Base-by-base conservation (phyloP, 805 yeast genomes). In the Candida ficus region DNA sequence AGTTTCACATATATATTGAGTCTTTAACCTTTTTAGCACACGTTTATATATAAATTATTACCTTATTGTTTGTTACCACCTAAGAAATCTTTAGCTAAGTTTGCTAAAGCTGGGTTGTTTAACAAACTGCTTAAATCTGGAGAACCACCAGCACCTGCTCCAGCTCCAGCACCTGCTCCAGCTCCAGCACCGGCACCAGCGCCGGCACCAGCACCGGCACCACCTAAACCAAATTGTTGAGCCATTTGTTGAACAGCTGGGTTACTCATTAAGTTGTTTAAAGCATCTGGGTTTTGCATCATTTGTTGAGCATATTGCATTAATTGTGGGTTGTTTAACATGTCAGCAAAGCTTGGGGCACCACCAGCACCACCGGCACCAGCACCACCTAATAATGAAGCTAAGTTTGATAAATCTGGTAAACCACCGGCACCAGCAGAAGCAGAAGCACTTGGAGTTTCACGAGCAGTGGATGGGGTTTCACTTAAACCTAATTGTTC, bases 261-360 rank as follows among this genome's bases (percentile, higher is more conserved):
- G 62, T 87, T 84, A 62, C 67, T 76, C 86, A 90, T 76, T 58
- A 90, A 65, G 36, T 78, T 77, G 45, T 67, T 70, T 70, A 89
- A 65, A 35, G 93, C 87, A 27, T 67, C 73, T 28, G 97, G 96
- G 60, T 89, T 80, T 39, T 78, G 76, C 96, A 88, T 86, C 78
- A 88, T 71, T 57, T 76, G 75, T 63, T 84, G 90, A 33, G 95
- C 95, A 61, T 89, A 89, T 62, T 82, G 84, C 83, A 83, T 83
- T 46, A 91, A 63, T 63, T 82, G 91, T n/a, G 99, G 99, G 64
- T 90, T 89, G 63, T 75, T 80, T 81, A 90, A 73, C 67, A 90
- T 62, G 23, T 80, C 76, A 35, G 78, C 69, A 42, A 88, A 68
- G 49, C 76, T 72, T 51, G 87, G 80, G 69, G 80, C 75, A 18